Evolutionary conservation across 441 rosid genomes (phyloP).

Genomic region (Adansonia grandidieri): DNA sequence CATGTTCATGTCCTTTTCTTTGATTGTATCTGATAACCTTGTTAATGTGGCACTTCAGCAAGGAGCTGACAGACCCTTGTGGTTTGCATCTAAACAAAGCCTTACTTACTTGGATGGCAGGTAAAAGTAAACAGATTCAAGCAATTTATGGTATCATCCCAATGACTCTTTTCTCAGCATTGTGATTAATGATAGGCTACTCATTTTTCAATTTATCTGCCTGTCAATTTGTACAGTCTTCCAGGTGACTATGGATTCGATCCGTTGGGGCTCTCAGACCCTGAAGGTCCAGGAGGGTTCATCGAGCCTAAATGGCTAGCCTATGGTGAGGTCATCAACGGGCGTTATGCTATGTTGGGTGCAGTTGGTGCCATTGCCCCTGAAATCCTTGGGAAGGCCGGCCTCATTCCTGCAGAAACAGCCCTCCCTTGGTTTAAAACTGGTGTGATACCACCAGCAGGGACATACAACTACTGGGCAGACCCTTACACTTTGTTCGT

Average conservation of each 20-base stretch:
- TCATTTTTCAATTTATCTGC: neutral
- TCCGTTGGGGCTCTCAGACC: slow-evolving; percentile 97
- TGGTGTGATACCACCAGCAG: slow-evolving; percentile 92
- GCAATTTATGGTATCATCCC: neutral
- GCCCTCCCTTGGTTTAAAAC: slow-evolving; percentile 96
- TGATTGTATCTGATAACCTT: neutral
- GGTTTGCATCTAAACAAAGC: slow-evolving; percentile 95
- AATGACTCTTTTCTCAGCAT: neutral
- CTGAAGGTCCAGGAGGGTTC: slow-evolving; percentile 94
- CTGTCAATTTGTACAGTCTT: slow-evolving; percentile 47
- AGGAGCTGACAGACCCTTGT: slow-evolving; percentile 81
- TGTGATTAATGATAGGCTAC: neutral
- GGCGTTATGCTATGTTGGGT: slow-evolving; percentile 86
- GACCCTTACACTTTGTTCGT: slow-evolving; percentile 85
- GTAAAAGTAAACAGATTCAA: slow-evolving; percentile 35
- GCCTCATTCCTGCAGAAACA: slow-evolving; percentile 77
- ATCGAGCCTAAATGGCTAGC: slow-evolving; percentile 95
- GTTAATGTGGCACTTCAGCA: slow-evolving; percentile 47
- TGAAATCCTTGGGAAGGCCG: slow-evolving; percentile 79
- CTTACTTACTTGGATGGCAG: slow-evolving; percentile 94
- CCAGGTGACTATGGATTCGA: slow-evolving; percentile 96
- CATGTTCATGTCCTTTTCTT: neutral
- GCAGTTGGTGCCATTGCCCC: slow-evolving; percentile 83
- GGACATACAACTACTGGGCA: slow-evolving; percentile 93
- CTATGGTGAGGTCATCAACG: slow-evolving; percentile 86